Evolutionary conservation across 371 early-diverging fungal genomes (phyloP).

Genomic region (Pancytospora epiphaga): DNA sequence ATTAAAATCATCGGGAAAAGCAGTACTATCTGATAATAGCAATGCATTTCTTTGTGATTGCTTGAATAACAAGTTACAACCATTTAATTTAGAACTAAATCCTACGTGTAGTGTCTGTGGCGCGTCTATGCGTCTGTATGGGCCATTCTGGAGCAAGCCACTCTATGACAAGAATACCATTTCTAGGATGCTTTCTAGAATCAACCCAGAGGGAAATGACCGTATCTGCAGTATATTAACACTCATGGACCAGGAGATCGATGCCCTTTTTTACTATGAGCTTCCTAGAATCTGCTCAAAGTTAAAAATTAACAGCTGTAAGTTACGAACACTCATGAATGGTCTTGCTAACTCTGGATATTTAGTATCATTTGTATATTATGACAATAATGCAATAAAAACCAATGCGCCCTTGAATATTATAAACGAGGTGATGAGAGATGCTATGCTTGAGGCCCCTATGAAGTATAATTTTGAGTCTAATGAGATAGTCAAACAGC

Average conservation of each 20-base stretch:
- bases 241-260: slow-evolving; percentile 68
- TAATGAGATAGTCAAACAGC: slow-evolving; percentile 23
- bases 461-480: background rate
- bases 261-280: slow-evolving; percentile 51
- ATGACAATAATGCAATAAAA: slow-evolving; percentile 72
- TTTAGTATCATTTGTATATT: slow-evolving; percentile 79
- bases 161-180: slow-evolving; percentile 74
- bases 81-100: background rate
- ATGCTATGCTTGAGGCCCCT: background rate
- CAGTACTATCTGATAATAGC: slow-evolving; percentile 26
- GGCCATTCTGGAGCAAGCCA: slow-evolving; percentile 78
- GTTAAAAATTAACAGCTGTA: slow-evolving; percentile 37
- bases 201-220: slow-evolving; percentile 60
- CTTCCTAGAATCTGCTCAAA: slow-evolving; percentile 35
- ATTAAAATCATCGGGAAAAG: slow-evolving; percentile 61
- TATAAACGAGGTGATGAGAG: slow-evolving; percentile 75
- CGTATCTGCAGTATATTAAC: slow-evolving; percentile 87
- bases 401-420: slow-evolving; percentile 77
- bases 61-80: slow-evolving; percentile 18
- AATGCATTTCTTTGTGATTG: slow-evolving; percentile 53
- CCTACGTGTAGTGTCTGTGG: slow-evolving; percentile 52
- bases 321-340: slow-evolving; percentile 62
- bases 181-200: slow-evolving; percentile 63
- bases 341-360: slow-evolving; percentile 81
- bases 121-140: slow-evolving; percentile 67